Percentiles rank a stretch among this genome's conserved stretches.
Evolutionary conservation across 1,284 basidiomycete species (phyloP).

Genomic region (Trametes polyzona): DNA sequence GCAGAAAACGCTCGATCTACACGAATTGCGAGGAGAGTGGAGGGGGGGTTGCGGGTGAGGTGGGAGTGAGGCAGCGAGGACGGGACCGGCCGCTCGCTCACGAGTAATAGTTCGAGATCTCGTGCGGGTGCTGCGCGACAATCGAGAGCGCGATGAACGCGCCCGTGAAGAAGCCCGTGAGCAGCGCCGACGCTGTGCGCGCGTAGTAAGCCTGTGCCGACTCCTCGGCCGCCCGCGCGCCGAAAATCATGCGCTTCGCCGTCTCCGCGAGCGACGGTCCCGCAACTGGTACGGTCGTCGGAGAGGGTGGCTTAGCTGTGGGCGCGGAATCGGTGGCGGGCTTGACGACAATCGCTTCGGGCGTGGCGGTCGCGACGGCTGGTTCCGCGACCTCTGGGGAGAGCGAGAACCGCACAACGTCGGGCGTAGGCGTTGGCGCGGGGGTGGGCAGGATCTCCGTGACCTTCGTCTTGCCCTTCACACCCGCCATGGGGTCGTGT

Average conservation of each 20-base stretch:
- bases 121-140: conserved; percentile 38
- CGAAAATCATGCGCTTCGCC: conserved; percentile 10
- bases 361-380: background rate
- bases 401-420: too few species aligned
- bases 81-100: conserved; percentile 18
- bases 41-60: background rate
- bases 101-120: conserved; percentile 39
- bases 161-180: conserved; percentile 43
- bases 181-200: conserved; percentile 39
- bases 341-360: background rate
- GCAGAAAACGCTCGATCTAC: background rate
- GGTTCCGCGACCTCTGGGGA: background rate
- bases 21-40: background rate
- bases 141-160: conserved; percentile 41
- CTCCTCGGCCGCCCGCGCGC: conserved; percentile 8
- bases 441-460: conserved; percentile 2
- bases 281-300: background rate
- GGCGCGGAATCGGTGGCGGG: background rate
- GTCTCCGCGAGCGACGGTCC: background rate
- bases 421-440: background rate
- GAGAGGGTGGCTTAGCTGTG: background rate
- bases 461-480: background rate
- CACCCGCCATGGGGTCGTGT: background rate
- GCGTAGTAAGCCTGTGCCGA: conserved; percentile 31
- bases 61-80: background rate